A percentile compares a stretch with the other conserved stretches of the same genome.
Conservation (phyloP, 768 basidiomycete species). For the Dioszegia hungarica region DNA sequence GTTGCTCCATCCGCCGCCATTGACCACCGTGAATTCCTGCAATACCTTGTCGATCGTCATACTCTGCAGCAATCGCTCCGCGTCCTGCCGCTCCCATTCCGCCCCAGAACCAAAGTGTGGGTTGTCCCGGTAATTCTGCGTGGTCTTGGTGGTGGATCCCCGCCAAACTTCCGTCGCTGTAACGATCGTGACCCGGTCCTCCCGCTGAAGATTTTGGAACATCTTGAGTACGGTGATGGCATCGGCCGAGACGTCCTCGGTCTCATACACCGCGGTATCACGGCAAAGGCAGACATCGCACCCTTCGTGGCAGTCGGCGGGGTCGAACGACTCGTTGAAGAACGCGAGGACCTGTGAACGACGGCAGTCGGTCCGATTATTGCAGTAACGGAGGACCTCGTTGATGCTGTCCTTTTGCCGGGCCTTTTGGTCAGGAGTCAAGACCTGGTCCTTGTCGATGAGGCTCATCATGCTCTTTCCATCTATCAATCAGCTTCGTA, state of each 20-base stretch:
- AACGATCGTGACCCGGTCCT: constrained; percentile 58
- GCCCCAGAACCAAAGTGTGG: constrained; percentile 55
- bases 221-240: constrained; percentile 60
- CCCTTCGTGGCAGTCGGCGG: constrained; percentile 59
- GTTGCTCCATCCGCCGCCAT: constrained; percentile 49
- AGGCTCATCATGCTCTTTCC: constrained; percentile 57
- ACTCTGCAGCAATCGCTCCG: constrained; percentile 64
- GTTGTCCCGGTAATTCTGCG: constrained; percentile 55
- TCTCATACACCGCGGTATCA: constrained; percentile 51
- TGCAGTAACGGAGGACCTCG: constrained; percentile 72
- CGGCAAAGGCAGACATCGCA: constrained; percentile 78
- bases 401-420: constrained; percentile 63
- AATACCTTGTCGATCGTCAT: constrained; percentile 58
- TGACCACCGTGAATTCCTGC: constrained; percentile 54
- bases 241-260: constrained; percentile 60
- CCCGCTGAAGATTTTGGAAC: constrained; percentile 54
- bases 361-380: constrained; percentile 77
- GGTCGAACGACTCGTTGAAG: constrained; percentile 76
- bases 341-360: constrained; percentile 80
- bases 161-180: constrained; percentile 63
- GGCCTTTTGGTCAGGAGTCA: constrained; percentile 58
- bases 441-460: constrained; percentile 58
- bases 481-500: constrained; percentile 51
- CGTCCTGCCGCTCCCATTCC: constrained; percentile 55
- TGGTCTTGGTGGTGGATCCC: constrained; percentile 58